These are phyloP conservation scores for Colletotrichum chrysophilum DNA, from an alignment of 2,329 filamentous ascomycete species.

Conservation along the genomic window DNA sequence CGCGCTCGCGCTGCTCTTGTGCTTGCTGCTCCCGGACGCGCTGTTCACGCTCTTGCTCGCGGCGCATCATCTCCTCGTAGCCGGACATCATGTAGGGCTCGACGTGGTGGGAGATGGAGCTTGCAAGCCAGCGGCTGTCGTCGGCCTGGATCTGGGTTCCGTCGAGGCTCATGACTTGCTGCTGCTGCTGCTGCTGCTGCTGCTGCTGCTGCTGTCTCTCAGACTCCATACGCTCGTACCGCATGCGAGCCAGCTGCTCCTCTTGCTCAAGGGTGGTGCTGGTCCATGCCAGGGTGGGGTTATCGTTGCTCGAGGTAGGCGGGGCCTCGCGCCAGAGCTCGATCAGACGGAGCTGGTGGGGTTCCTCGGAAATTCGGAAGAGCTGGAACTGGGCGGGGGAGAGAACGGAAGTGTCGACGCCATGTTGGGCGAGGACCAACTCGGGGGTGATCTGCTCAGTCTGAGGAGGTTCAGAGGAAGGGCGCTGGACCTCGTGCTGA, in stretches of 20 bases:
- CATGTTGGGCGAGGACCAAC: constrained; percentile 66
- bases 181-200: constrained; percentile 43
- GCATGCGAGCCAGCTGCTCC: constrained; percentile 61
- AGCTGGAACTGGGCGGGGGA: constrained; percentile 79
- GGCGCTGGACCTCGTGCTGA: constrained; percentile 42
- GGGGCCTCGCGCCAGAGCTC: constrained; percentile 87
- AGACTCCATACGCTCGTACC: constrained; percentile 57
- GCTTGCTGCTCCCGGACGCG: constrained; percentile 54
- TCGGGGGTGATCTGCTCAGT: constrained; percentile 57
- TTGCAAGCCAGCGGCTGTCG: constrained; percentile 57
- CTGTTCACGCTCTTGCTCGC: constrained; percentile 59
- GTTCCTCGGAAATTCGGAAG: constrained; percentile 75
- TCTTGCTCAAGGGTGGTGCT: constrained; percentile 62
- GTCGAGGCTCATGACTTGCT: constrained; percentile 57
- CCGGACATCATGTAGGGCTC: constrained; percentile 88
- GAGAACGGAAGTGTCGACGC: constrained; percentile 72
- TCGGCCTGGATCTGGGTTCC: constrained; percentile 56
- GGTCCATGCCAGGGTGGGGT: constrained; percentile 57
- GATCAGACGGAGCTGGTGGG: constrained; percentile 76
- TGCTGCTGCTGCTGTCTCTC: constrained; percentile 39
- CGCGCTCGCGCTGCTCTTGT: constrained; percentile 33
- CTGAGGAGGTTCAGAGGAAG: constrained; percentile 56
- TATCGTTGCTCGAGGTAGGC: constrained; percentile 62
- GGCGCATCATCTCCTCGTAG: constrained; percentile 72
- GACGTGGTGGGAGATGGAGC: constrained; percentile 47